Base-by-base conservation (phyloP, 371 early-diverging fungal species). In the Mucor plumbeus region DNA sequence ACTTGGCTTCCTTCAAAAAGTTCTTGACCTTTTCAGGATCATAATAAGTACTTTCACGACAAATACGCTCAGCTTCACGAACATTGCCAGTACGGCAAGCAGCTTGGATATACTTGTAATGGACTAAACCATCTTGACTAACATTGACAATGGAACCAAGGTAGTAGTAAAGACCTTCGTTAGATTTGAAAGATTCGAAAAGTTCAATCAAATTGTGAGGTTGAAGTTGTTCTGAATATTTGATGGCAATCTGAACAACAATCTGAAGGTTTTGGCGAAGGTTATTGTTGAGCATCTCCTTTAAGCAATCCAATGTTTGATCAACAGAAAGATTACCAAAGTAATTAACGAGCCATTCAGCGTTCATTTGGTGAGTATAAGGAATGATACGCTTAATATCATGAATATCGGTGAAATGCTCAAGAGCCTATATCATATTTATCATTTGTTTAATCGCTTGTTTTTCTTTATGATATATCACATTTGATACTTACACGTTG, bases 21-120 rank as follows among this genome's bases (percentile, higher is more conserved):
- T 96, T 99, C 83, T 97, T 97, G 79, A 99, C 98, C 77, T 90
- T 94, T 73, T 99, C 99, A 13, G 97, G 89, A 73, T 99, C 98
- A 75, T 97, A 98, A 76, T 87, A 89, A 76, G 92, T 93, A 83
- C 92, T 94, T 80, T 99, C 99, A 55, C 97, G 89, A 76, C 97
- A 97, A 58, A 99, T 94, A 53, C 98, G 91, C 80, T 99, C 99
- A 14, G 97, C 97, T 76, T 98, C 99, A 85, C 96, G 97, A 57
- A 94, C 79, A 79, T 99, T 98, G 9, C 97, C 96, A 36, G 95
- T 94, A 44, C 90, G 86, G 70, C 92, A 91, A 5, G 97, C 97
- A 35, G 98, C 95, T 79, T 98, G 96, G 65, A 99, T 99, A 76
- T 98, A 99, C 84, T 96, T 97, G 89, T 95, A 97, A 70, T 97